These are phyloP conservation scores for Phytophthora aleatoria DNA, from an alignment of 352 stramenopile species.

Conservation along the genomic window DNA sequence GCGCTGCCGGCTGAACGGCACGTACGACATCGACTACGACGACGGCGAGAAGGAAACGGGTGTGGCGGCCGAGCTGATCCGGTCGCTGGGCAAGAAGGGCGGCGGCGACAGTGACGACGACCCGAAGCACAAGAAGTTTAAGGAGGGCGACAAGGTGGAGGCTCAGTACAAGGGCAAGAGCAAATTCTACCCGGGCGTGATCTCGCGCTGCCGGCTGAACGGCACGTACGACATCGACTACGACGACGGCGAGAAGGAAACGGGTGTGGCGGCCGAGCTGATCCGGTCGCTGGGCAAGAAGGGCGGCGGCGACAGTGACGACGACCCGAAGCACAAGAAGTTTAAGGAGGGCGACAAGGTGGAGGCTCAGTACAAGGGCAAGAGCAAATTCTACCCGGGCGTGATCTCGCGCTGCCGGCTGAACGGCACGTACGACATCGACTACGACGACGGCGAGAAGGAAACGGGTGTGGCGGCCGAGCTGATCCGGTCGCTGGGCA, in stretches of 20 bases:
- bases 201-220: conserved; percentile 43
- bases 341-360: conserved; percentile 28
- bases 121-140: conserved; percentile 30
- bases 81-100: conserved; percentile 23
- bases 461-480: conserved; percentile 27
- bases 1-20: conserved; percentile 60
- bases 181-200: conserved; percentile 66
- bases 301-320: conserved; percentile 19
- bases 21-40: conserved; percentile 82
- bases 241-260: conserved; percentile 30
- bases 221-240: conserved; percentile 32
- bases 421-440: conserved; percentile 29
- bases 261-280: conserved; percentile 25
- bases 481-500: conserved; percentile 22
- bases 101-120: conserved; percentile 23
- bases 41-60: conserved; percentile 75
- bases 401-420: conserved; percentile 27
- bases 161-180: conserved; percentile 66
- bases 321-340: conserved; percentile 24
- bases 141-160: conserved; percentile 50
- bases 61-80: conserved; percentile 51
- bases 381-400: conserved; percentile 29
- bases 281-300: conserved; percentile 23
- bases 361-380: conserved; percentile 29
- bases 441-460: conserved; percentile 30